phyloP scores from a whole-genome alignment of 2,329 filamentous ascomycete species.

The Penicillium italicum region DNA sequence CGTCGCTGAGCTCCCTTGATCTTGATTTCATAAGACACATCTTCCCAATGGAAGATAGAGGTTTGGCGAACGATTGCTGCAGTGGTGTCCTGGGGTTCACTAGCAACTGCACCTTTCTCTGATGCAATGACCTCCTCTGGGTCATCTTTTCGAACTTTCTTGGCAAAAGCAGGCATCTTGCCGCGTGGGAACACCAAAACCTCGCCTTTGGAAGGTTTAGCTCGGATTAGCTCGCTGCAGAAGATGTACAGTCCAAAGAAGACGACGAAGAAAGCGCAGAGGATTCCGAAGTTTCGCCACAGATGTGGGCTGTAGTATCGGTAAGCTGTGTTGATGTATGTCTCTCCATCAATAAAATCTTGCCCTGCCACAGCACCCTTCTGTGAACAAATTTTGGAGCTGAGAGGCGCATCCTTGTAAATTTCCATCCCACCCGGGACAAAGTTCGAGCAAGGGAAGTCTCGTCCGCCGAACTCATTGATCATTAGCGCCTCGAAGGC shows the following conservation, averaged over 20 bases:
- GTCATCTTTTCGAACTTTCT: slow-evolving; percentile 25
- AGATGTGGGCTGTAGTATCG: slow-evolving; percentile 56
- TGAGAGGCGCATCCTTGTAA: slow-evolving; percentile 39
- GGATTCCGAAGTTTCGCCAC: slow-evolving; percentile 67
- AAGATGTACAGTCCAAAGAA: slow-evolving; percentile 60
- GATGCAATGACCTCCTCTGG: slow-evolving; percentile 18
- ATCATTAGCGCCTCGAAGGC: slow-evolving; percentile 78
- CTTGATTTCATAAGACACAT: slow-evolving; percentile 77
- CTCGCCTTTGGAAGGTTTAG: slow-evolving; percentile 70
- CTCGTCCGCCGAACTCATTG: slow-evolving; percentile 70
- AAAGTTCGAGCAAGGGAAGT: slow-evolving; percentile 52
- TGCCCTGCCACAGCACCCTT: slow-evolving; percentile 57
- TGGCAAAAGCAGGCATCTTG: slow-evolving; percentile 52
- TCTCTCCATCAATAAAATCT: slow-evolving; percentile 55
- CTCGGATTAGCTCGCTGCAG: slow-evolving; percentile 57
- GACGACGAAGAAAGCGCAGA: slow-evolving; percentile 59
- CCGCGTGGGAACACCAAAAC: slow-evolving; percentile 69
- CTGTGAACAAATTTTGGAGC: slow-evolving; percentile 54
- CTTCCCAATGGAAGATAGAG: slow-evolving; percentile 81
- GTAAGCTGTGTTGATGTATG: slow-evolving; percentile 54
- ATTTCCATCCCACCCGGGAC: slow-evolving; percentile 41
- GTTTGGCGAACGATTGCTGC: slow-evolving; percentile 64
- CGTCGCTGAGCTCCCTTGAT: slow-evolving; percentile 74
- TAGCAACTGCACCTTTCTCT: slow-evolving; percentile 53
- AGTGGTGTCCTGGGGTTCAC: slow-evolving; percentile 66